Evolutionary conservation across 176 grass and related monocot genomes (phyloP), one percentile per base, ranked within the genome.

Genomic region (Aechmea fasciata): DNA sequence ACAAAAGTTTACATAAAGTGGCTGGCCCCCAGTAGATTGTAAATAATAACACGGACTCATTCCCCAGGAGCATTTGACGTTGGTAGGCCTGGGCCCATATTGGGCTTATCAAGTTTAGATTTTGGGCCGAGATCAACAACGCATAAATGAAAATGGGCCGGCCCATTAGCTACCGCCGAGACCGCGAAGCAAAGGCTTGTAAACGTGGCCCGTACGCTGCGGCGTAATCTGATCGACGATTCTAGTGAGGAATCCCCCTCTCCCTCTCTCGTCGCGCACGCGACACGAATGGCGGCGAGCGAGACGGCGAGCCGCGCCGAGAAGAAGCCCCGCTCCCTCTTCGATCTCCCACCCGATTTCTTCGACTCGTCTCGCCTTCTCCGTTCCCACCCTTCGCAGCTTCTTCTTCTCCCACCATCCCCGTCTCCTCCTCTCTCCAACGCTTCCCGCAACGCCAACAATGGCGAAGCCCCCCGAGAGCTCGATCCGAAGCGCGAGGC

Each of bases 281-380:
- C 33, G 33, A 41, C 33, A 3, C 33, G 33, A 41, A 95, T 90
- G 88, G 88, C 88, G 81, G 81, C 79, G 62, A 0, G 47, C 22
- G 47, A 74, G 80, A 65, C 11, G 80, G 61, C 11, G 61, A 83
- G 22, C 50, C 69, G 69, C 24, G 47, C 72, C 17, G 86, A 92
- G 73, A 84, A 74, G 47, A 96, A 79, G 51, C 73, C 81, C 24
- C 81, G 81, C 17, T 90, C 93, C n/a, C 81, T 96, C 23, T 96
- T 90, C 73, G 83, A 96, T 52, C 76, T 96, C 15, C 25, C 86
- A 3, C 48, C 85, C 3, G 76, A 83, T n/a, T 92, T 89, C 79
- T 96, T 91, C 79, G 73, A 92, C 33, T 87, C 81, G 10, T 76
- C 29, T 13, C 17, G 59, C 10, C 79, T 96, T 11, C 79, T 89